Conservation (phyloP, 768 basidiomycete species). For the Pleurotus eryngii region DNA sequence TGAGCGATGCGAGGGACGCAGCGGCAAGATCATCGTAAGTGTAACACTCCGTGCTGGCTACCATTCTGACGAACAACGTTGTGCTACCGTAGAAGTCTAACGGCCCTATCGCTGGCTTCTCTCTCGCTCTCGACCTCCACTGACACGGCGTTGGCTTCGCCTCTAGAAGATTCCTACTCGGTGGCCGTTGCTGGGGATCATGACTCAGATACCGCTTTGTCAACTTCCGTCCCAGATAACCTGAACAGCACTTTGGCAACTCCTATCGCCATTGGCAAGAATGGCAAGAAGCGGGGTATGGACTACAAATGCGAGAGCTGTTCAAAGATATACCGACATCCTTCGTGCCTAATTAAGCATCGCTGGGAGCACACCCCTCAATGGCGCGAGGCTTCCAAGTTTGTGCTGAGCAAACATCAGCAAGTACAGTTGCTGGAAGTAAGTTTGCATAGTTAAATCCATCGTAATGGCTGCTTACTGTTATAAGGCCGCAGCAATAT, state of each 20-base stretch:
- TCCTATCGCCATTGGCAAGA: conserved; percentile 28
- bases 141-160: conserved; percentile 12
- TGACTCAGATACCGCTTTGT: not conserved
- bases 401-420: conserved; percentile 92
- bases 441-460: conserved; percentile 10
- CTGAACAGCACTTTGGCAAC: conserved; percentile 6
- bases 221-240: conserved; percentile 11
- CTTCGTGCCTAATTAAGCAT: conserved; percentile 94
- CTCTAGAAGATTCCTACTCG: conserved; percentile 31
- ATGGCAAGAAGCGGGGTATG: conserved; percentile 75
- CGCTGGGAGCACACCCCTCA: conserved; percentile 98
- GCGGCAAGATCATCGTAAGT: conserved; percentile 73
- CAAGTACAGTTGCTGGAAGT: conserved; percentile 96
- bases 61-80: too few relatives aligned
- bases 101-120: conserved; percentile 37
- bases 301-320: conserved; percentile 94
- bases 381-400: conserved; percentile 90
- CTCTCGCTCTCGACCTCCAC: conserved; percentile 35
- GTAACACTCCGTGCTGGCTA: too few relatives aligned
- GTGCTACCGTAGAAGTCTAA: too few relatives aligned
- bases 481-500: conserved; percentile 84
- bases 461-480: conserved; percentile 1
- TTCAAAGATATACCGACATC: conserved; percentile 92
- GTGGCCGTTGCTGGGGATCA: conserved; percentile 19
- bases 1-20: conserved; percentile 80